These are phyloP conservation scores for Blastocystis sp. DNA, from an alignment of 352 stramenopile species.

Conservation along the genomic window DNA sequence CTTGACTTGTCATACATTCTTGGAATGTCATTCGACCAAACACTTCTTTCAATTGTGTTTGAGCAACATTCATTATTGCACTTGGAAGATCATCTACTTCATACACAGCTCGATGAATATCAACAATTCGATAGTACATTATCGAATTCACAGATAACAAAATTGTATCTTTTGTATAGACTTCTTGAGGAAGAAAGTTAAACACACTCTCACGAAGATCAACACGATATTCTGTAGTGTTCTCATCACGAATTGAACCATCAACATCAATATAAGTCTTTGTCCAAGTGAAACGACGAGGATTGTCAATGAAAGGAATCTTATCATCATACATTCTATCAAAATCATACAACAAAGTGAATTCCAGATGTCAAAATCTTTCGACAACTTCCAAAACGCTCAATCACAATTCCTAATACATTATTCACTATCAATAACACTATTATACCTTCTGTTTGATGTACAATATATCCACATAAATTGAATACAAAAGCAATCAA, in stretches of 20 bases:
- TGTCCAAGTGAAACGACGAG: conserved; percentile 65
- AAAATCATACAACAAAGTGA: conserved; percentile 57
- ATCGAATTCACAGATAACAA: conserved; percentile 65
- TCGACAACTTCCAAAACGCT: conserved; percentile 66
- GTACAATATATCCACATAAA: conserved; percentile 30
- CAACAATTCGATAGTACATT: conserved; percentile 67
- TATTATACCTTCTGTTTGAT: conserved; percentile 52
- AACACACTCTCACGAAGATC: conserved; percentile 66
- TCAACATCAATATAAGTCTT: conserved; percentile 21
- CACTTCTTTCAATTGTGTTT: conserved; percentile 67
- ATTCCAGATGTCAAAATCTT: conserved; percentile 64
- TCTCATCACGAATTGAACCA: conserved; percentile 56
- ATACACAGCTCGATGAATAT: conserved; percentile 67
- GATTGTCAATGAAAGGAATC: conserved; percentile 64
- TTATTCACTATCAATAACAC: background rate
- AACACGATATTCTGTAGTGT: conserved; percentile 63
- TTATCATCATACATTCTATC: background rate
- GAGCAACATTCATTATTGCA: conserved; percentile 66
- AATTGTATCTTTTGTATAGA: conserved; percentile 66
- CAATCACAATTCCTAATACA: conserved; percentile 64
- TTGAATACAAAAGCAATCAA: background rate
- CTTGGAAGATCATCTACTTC: conserved; percentile 66
- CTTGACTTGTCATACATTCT: conserved; percentile 65
- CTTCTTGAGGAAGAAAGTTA: conserved; percentile 66
- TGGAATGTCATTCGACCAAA: conserved; percentile 67